Conservation (phyloP, 371 early-diverging fungal species). For the Haplosporangium sp. region DNA sequence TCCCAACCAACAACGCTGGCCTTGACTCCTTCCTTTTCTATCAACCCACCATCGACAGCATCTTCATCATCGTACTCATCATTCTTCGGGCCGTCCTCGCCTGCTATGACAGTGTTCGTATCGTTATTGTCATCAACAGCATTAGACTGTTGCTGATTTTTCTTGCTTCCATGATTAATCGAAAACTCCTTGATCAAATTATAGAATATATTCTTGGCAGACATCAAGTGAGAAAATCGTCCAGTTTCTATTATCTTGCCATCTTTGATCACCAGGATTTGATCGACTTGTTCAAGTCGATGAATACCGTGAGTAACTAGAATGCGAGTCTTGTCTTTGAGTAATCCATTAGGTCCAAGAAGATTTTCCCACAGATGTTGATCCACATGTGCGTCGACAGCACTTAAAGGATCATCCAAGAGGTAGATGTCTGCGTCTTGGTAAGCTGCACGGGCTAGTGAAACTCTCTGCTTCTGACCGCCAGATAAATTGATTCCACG, state of each 20-base stretch:
- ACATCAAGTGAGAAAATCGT: conserved; percentile 73
- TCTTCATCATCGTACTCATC: not conserved
- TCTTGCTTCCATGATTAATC: not conserved
- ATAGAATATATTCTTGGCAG: conserved; percentile 63
- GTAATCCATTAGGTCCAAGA: conserved; percentile 80
- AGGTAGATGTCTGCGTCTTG: too few relatives aligned
- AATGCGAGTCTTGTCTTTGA: conserved; percentile 82
- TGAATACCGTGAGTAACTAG: conserved; percentile 92
- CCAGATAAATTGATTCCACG: conserved; percentile 66
- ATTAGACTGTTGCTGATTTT: not conserved
- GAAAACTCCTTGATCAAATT: conserved; percentile 58
- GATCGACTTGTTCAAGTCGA: conserved; percentile 74
- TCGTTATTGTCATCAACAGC: conserved; percentile 11
- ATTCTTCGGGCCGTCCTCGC: not conserved
- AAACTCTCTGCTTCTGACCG: conserved; percentile 7
- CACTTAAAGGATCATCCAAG: conserved; percentile 82
- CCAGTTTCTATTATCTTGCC: conserved; percentile 81
- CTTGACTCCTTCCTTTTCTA: conserved; percentile 45
- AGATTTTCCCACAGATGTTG: conserved; percentile 79
- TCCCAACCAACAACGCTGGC: conserved; percentile 74
- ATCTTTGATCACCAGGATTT: conserved; percentile 75
- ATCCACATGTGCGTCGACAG: conserved; percentile 95
- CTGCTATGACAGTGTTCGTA: conserved; percentile 29
- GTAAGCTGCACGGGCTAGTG: too few relatives aligned
- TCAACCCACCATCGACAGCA: not conserved